A percentile compares a stretch with the other conserved stretches of the same genome.
These are phyloP conservation scores for Globisporangium radiosum DNA, from an alignment of 352 stramenopile genomes.

Conservation along the genomic window DNA sequence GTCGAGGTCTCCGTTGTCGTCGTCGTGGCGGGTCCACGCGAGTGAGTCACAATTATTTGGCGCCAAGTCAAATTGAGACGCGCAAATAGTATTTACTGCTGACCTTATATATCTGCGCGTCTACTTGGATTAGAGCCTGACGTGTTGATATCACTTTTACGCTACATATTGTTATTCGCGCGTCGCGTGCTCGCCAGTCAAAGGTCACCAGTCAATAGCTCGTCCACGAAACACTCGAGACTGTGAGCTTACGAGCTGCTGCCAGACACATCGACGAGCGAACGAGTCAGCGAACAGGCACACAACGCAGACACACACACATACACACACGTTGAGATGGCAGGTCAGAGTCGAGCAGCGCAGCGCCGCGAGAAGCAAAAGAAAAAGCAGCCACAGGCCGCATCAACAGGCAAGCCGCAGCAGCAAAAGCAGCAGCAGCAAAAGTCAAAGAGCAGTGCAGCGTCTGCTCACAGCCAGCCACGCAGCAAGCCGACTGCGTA, in stretches of 20 bases:
- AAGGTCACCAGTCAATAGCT: constrained; percentile 9
- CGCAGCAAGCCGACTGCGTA: constrained; percentile 12
- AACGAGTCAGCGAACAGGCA: background rate
- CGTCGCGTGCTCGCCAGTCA: constrained; percentile 6
- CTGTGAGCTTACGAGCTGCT: background rate
- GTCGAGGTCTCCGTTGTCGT: too few relatives aligned
- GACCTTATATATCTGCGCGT: background rate
- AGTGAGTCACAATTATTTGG: background rate
- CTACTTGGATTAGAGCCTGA: background rate
- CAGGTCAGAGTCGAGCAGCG: constrained; percentile 29
- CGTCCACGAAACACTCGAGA: background rate
- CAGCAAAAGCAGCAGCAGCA: constrained; percentile 3
- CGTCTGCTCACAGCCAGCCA: background rate
- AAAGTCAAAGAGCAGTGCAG: background rate
- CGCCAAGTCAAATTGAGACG: background rate
- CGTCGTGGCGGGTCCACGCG: background rate
- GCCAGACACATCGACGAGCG: background rate
- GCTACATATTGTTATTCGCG: background rate
- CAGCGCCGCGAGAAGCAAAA: constrained; percentile 40
- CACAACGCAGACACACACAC: background rate
- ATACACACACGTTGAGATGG: constrained; percentile 17
- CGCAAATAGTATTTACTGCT: background rate
- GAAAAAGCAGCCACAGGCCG: constrained; percentile 12
- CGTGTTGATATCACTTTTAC: background rate
- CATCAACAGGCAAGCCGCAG: background rate